Conservation (phyloP, 805 yeast genomes). For the Starmerella vitae region DNA sequence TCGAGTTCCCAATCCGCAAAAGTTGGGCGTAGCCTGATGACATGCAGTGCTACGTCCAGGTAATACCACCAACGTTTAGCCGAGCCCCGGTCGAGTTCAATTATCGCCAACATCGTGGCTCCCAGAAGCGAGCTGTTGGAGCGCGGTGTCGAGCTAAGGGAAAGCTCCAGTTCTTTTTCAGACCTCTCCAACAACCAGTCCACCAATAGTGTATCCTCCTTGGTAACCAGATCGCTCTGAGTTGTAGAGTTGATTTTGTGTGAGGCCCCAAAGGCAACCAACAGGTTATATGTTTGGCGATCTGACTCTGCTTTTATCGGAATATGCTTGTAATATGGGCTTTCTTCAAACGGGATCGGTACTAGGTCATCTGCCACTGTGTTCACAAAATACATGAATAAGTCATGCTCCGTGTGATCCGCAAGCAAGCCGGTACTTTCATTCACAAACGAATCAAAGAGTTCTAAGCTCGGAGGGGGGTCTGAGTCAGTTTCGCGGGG, state of each 20-base stretch:
- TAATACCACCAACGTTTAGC: slow-evolving; percentile 9
- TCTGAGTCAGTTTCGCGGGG: too few relatives aligned
- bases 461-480: not conserved
- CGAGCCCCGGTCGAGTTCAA: slow-evolving; percentile 15
- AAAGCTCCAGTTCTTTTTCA: not conserved
- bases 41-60: slow-evolving; percentile 9
- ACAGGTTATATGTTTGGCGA: slow-evolving; percentile 6
- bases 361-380: slow-evolving; percentile 49
- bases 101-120: slow-evolving; percentile 13
- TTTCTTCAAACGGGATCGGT: slow-evolving; percentile 53
- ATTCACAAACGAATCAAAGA: not conserved
- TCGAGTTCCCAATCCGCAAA: slow-evolving; percentile 19
- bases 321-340: slow-evolving; percentile 52
- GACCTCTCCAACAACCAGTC: slow-evolving; percentile 5
- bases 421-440: not conserved
- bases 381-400: slow-evolving; percentile 49
- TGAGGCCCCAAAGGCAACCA: slow-evolving; percentile 19
- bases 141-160: not conserved
- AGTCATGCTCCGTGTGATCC: slow-evolving; percentile 29
- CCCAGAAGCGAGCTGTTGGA: slow-evolving; percentile 7
- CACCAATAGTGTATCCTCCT: not conserved
- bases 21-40: slow-evolving; percentile 11
- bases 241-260: slow-evolving; percentile 7
- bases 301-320: slow-evolving; percentile 53
- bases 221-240: not conserved